Evolutionary conservation across 176 grass and related monocot genomes (phyloP).

Genomic region (Elaeis guineensis): DNA sequence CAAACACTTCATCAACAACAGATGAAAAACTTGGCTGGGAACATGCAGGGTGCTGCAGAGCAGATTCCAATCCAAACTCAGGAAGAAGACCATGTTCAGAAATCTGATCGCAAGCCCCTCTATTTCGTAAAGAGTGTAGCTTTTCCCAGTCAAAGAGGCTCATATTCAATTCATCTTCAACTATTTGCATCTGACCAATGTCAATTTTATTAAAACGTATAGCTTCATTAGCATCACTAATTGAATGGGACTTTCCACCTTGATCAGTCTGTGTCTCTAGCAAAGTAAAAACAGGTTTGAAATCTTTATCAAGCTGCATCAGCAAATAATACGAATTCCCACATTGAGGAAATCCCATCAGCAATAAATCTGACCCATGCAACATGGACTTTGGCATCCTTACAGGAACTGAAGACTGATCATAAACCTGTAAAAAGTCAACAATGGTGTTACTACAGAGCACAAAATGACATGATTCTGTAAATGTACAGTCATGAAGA

Average conservation of each 20-base stretch:
- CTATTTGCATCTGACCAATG: slow-evolving; percentile 58
- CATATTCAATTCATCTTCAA: slow-evolving; percentile 43
- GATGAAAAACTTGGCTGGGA: slow-evolving; percentile 76
- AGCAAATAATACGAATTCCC: slow-evolving; percentile 81
- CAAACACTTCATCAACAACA: slow-evolving; percentile 88
- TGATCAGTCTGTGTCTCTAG: slow-evolving; percentile 52
- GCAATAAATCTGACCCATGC: slow-evolving; percentile 59
- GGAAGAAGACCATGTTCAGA: slow-evolving; percentile 34
- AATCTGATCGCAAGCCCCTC: slow-evolving; percentile 30
- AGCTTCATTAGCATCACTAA: slow-evolving; percentile 46
- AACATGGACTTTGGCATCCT: slow-evolving; percentile 62
- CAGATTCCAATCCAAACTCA: slow-evolving; percentile 37
- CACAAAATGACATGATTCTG: too few species aligned
- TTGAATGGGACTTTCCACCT: slow-evolving; percentile 43
- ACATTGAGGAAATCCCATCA: slow-evolving; percentile 91
- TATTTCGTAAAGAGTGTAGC: slow-evolving; percentile 43
- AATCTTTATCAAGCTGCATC: slow-evolving; percentile 92
- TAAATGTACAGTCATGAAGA: too few species aligned
- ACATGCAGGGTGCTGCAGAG: slow-evolving; percentile 43
- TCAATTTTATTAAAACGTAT: slow-evolving; percentile 59
- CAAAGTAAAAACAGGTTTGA: slow-evolving; percentile 78
- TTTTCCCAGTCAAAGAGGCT: slow-evolving; percentile 57
- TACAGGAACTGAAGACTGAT: slow-evolving; percentile 54
- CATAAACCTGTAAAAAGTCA: slow-evolving; percentile 51
- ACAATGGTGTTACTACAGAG: too few species aligned